Percentiles rank a stretch among this genome's conserved stretches.
phyloP scores from a whole-genome alignment of 164 flowering plant species.

The Echeveria elegans region DNA sequence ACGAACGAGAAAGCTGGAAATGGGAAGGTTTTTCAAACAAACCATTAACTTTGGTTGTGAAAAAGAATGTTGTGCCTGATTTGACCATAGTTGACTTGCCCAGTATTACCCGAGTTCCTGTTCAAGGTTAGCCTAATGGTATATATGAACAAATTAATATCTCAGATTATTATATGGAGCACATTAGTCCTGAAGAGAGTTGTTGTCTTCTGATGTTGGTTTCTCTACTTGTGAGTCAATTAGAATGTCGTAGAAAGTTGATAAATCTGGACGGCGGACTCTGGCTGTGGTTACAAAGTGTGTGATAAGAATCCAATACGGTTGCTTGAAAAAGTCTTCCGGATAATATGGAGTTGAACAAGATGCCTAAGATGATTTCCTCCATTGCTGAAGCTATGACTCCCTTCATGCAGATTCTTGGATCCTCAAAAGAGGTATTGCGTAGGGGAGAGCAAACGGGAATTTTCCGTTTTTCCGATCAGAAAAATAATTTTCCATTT shows the following conservation, averaged over 20 bases:
- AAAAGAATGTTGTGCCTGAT: constrained; percentile 27
- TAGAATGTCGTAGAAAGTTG: constrained; percentile 39
- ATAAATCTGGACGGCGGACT: constrained; percentile 30
- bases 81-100: constrained; percentile 35
- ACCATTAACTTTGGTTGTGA: constrained; percentile 28
- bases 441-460: too few species aligned
- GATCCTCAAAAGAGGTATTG: constrained; percentile 23
- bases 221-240: constrained; percentile 49
- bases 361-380: constrained; percentile 17
- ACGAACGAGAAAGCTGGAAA: constrained; percentile 30
- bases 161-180: constrained; percentile 29
- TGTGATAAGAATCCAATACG: constrained; percentile 36
- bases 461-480: too few species aligned
- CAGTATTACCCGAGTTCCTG: constrained; percentile 40
- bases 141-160: constrained; percentile 41
- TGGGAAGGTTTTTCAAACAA: constrained; percentile 26
- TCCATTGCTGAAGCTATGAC: constrained; percentile 24
- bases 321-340: constrained; percentile 24
- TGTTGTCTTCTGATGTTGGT: constrained; percentile 33
- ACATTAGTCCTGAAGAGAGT: constrained; percentile 32
- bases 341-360: constrained; percentile 18
- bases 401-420: constrained; percentile 22
- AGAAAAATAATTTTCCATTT: too few species aligned
- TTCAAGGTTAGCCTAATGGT: constrained; percentile 40
- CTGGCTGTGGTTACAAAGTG: constrained; percentile 41